Base-by-base conservation (phyloP, 768 basidiomycete genomes). In the Phylloporus sp. region DNA sequence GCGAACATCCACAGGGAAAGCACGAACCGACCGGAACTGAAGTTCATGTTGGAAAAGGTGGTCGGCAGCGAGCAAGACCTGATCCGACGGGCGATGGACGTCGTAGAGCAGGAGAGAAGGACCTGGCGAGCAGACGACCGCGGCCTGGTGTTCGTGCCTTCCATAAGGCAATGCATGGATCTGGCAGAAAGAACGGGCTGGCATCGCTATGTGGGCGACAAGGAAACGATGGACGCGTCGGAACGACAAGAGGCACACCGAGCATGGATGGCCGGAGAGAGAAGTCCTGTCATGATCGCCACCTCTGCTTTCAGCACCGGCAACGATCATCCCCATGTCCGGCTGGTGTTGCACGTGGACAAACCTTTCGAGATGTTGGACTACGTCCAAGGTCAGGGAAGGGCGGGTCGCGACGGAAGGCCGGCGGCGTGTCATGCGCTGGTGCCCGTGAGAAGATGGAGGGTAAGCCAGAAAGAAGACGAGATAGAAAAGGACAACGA, bases 241-340 rank as follows among this genome's bases (percentile, higher is more conserved):
- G 15, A 34, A 47, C 1, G 43, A 39, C 0, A 3, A 21, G 0
- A 0, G 3, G 0, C 56, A 61, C 6, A 1, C 23, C 0, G n/a
- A n/a, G 13, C 26, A 1, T 69, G 63, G 64, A 21, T 28, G 0
- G 1, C 3, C 0, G 64, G 61, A 0, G 7, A 15, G 0, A 3
- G n/a, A 0, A 37, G 17, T 1, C 18, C 10, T 0, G 26, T 55
- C 1, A 48, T 69, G 23, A 33, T 66, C 0, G 49, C 54, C 9
- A 67, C 62, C 1, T 57, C 53, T 1, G 60, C 61, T 0, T 58
- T 69, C 38, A 60, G 55, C 3, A 59, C 57, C 0, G 66, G 67
- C 0, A 64, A 65, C 9, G 60, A 67, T 41, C 53, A 62, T 38
- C 23, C 56, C 0, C 48, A 54, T 1, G 52, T 64, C 0, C 44